Evolutionary conservation across 2,329 filamentous ascomycete genomes (phyloP).

Genomic region (Monosporascus sp.): DNA sequence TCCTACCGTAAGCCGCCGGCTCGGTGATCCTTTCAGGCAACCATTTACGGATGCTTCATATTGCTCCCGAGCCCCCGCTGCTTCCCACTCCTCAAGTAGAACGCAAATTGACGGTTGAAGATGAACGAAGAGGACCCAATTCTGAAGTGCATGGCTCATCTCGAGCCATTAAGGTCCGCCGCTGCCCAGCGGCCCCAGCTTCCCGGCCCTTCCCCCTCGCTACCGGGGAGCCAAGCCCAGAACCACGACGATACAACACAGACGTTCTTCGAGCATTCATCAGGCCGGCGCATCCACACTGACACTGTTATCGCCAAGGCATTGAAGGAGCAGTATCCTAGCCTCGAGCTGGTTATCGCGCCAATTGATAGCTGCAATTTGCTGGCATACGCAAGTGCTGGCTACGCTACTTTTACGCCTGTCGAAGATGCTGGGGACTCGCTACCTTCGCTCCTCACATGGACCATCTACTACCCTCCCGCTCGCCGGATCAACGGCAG

Average conservation of each 20-base stretch:
- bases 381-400: slow-evolving; percentile 35
- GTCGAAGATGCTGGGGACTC: slow-evolving; percentile 20
- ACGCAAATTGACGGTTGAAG: background rate
- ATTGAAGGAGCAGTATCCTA: slow-evolving; percentile 37
- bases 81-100: background rate
- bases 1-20: background rate
- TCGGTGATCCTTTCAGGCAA: background rate
- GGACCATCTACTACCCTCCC: slow-evolving; percentile 35
- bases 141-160: background rate
- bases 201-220: no score
- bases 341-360: slow-evolving; percentile 34
- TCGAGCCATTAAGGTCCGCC: background rate
- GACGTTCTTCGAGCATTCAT: slow-evolving; percentile 35
- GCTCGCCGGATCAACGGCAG: slow-evolving; percentile 34
- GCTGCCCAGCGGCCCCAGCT: no score
- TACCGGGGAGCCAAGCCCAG: no score
- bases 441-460: slow-evolving; percentile 30
- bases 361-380: slow-evolving; percentile 29
- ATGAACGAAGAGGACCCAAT: background rate
- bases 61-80: background rate
- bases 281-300: slow-evolving; percentile 35
- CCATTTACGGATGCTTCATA: background rate
- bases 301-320: slow-evolving; percentile 35
- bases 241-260: slow-evolving; percentile 13
- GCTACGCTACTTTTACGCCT: slow-evolving; percentile 29